These are phyloP conservation scores for Gliomastix tumulicola DNA, from an alignment of 2,329 filamentous ascomycete genomes.

Conservation along the genomic window DNA sequence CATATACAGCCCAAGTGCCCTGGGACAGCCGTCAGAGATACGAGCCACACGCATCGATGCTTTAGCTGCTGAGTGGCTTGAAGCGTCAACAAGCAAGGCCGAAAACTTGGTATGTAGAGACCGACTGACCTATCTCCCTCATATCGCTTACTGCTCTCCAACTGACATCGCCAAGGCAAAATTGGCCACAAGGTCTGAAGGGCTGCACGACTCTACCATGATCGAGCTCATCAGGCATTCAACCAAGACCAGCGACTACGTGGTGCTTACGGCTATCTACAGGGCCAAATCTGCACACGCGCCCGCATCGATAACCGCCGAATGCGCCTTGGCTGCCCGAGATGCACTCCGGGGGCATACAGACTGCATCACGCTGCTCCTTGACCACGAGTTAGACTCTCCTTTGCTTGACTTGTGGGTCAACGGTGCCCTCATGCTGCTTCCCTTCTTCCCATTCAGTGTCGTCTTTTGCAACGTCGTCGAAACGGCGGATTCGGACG, in stretches of 20 bases:
- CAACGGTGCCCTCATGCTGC: background rate
- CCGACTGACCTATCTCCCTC: background rate
- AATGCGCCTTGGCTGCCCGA: background rate
- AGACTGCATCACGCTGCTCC: background rate
- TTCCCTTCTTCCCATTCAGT: constrained; percentile 14
- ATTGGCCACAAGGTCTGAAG: background rate
- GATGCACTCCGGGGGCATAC: background rate
- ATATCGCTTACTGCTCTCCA: background rate
- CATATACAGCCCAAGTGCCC: background rate
- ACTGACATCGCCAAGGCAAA: background rate
- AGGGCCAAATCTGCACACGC: too few species aligned
- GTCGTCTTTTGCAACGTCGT: constrained; percentile 15
- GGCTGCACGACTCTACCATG: background rate
- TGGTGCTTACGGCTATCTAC: too few species aligned
- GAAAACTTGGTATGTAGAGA: background rate
- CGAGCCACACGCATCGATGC: too few species aligned
- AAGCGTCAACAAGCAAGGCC: background rate
- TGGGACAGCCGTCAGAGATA: background rate
- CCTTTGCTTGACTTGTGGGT: background rate
- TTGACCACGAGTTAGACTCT: background rate
- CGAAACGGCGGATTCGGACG: constrained; percentile 24
- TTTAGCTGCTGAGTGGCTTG: too few species aligned
- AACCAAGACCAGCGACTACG: too few species aligned
- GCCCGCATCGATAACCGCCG: too few species aligned
- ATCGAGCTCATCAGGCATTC: background rate